Evolutionary conservation across 202 grass and related monocot genomes (phyloP).

Genomic region (Setaria italica): DNA sequence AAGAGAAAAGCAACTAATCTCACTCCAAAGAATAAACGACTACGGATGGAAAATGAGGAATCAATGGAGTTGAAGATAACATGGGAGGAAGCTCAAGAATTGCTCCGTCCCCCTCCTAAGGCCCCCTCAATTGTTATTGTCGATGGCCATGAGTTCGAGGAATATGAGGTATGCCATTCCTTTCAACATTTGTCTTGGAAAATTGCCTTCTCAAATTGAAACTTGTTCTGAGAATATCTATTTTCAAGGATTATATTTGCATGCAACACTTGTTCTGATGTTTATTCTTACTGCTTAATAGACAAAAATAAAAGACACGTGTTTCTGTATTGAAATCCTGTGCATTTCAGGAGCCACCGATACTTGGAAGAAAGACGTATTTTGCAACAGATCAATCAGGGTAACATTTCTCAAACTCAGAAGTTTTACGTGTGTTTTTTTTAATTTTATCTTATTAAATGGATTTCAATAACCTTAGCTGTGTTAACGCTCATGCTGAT

Average conservation of each 20-base stretch:
- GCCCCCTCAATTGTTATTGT: constrained; percentile 71
- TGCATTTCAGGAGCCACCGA: constrained; percentile 84
- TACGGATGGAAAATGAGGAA: constrained; percentile 92
- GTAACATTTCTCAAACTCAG: constrained; percentile 57
- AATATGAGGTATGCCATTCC: constrained; percentile 77
- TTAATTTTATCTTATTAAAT: constrained; percentile 36
- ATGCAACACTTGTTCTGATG: neutral
- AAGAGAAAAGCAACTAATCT: constrained; percentile 88
- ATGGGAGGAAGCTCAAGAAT: constrained; percentile 97
- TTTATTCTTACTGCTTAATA: constrained; percentile 24
- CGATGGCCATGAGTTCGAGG: constrained; percentile 95
- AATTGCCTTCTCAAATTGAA: neutral
- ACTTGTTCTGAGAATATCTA: constrained; percentile 5
- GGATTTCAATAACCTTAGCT: neutral
- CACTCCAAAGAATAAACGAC: constrained; percentile 82
- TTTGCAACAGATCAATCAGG: constrained; percentile 71
- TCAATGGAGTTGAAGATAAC: constrained; percentile 98
- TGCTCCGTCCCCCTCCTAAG: constrained; percentile 85
- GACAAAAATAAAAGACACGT: constrained; percentile 1
- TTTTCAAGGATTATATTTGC: constrained; percentile 4
- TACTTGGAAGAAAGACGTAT: constrained; percentile 90
- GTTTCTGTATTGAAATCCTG: constrained; percentile 44
- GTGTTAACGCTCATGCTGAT: constrained; percentile 12
- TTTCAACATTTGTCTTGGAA: constrained; percentile 18
- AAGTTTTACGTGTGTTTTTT: constrained; percentile 1